Evolutionary conservation across 1,284 basidiomycete genomes (phyloP), one percentile per base, ranked within the genome.

Genomic region (Singerocomus inundabilis): DNA sequence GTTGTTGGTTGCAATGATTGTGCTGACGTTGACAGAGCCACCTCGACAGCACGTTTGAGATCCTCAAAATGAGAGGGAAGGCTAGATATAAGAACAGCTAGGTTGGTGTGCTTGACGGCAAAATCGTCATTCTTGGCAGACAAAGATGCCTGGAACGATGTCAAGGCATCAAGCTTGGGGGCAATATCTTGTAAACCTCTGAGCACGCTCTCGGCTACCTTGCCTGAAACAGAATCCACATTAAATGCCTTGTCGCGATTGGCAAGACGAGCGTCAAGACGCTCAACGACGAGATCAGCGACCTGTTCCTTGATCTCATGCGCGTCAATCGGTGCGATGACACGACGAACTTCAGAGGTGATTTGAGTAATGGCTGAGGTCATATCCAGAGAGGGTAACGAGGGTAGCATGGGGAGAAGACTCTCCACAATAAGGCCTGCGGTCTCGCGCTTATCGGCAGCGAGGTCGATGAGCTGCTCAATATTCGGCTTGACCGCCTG

Each of bases 401-500:
- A 60, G 6, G 83, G 81, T 12, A 91, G 59, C 46, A 87, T 63
- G 7, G 90, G 89, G 13, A 83, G 53, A 35, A 92, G 77, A n/a
- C 78, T 75, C 49, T 90, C 79, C 18, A 90, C 79, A 52, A 92
- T 92, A 38, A 92, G 77, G 9, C 78, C 76, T 4, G 89, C 89
- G 6, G 89, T 92, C 68, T 92, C 89, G 31, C 85, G 78, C 64
- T 92, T 92, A 63, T 92, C 89, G 0, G 87, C 88, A 16, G 89
- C 83, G 43, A 92, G 77, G 63, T 92, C 89, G 54, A 92, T 91
- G 53, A 92, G 80, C 59, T 92, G 88, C 2, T 85, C 80, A 21
- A 92, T 91, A 58, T 91, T 86, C 8, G 90, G 89, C 61, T 91
- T 91, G 60, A 92, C 89, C 1, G 89, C 86, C 65, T 91, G 86